phyloP scores from a whole-genome alignment of 2,329 filamentous ascomycete species.

The Mycosphaerella arachidis region DNA sequence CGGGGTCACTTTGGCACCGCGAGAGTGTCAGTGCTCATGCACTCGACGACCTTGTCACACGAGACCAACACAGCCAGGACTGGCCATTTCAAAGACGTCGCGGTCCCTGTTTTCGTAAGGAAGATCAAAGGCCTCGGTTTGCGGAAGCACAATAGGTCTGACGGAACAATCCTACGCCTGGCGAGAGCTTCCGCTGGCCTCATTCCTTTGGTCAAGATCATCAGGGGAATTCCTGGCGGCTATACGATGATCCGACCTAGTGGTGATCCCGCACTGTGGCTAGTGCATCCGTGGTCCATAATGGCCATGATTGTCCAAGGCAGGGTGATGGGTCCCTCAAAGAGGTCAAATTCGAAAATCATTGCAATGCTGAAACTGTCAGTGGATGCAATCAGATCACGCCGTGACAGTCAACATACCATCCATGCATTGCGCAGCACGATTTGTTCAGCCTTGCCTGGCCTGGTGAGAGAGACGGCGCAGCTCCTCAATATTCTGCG shows the following conservation, averaged over 20 bases:
- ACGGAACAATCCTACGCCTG: background rate
- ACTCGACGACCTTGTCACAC: background rate
- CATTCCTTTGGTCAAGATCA: background rate
- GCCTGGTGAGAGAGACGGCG: conserved; percentile 25
- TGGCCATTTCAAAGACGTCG: background rate
- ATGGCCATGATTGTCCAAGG: background rate
- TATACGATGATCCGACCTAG: background rate
- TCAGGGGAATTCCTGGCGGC: background rate
- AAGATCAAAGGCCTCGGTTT: background rate
- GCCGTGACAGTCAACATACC: background rate
- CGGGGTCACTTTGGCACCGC: background rate
- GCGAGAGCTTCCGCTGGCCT: background rate
- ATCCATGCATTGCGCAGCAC: conserved; percentile 1
- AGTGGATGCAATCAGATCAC: background rate
- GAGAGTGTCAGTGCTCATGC: background rate
- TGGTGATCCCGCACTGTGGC: no score
- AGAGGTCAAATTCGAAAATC: background rate
- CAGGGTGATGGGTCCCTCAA: background rate
- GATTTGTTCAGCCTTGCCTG: conserved; percentile 24
- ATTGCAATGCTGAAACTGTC: background rate
- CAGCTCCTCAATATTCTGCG: conserved; percentile 25
- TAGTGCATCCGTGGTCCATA: background rate
- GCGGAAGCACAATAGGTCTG: background rate
- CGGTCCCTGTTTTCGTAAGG: background rate
- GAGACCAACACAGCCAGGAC: background rate